Evolutionary conservation across 106 monocot species (phyloP).

Genomic region (Triglochin maritima): DNA sequence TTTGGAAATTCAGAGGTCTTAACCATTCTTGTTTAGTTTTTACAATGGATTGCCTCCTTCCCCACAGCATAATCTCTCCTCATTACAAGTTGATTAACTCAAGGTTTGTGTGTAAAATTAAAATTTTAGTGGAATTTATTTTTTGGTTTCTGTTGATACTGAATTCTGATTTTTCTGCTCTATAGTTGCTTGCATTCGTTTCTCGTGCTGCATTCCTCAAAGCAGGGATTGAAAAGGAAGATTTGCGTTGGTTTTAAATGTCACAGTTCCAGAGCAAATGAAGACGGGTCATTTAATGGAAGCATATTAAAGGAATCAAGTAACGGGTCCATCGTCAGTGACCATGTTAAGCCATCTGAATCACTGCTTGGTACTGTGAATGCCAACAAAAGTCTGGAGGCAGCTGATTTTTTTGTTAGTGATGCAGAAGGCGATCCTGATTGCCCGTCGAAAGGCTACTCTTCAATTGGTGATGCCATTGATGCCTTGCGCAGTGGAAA

Average conservation of each 20-base stretch:
- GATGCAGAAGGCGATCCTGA: constrained; percentile 81
- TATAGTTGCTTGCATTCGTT: no score
- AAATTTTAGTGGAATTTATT: no score
- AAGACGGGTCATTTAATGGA: constrained; percentile 10
- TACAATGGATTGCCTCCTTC: no score
- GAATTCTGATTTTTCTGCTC: no score
- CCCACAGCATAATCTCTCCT: no score
- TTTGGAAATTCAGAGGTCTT: no score
- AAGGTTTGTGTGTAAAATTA: no score
- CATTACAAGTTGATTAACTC: no score
- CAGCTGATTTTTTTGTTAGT: constrained; percentile 68
- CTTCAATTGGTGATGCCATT: constrained; percentile 48
- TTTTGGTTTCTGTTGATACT: no score
- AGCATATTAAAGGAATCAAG: constrained; percentile 23
- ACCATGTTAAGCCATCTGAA: constrained; percentile 5
- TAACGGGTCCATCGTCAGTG: constrained; percentile 32
- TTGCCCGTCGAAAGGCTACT: constrained; percentile 58
- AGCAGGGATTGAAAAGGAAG: constrained; percentile 4
- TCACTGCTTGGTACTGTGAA: constrained; percentile 36
- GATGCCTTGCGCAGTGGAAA: constrained; percentile 44
- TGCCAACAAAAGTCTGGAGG: constrained; percentile 73
- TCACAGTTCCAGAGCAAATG: constrained; percentile 19
- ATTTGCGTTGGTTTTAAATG: constrained; percentile 27
- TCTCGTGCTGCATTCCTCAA: no score
- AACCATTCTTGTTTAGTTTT: no score